Evolutionary conservation across 257 asterid species (phyloP).

Genomic region (Ilex aquifolium): DNA sequence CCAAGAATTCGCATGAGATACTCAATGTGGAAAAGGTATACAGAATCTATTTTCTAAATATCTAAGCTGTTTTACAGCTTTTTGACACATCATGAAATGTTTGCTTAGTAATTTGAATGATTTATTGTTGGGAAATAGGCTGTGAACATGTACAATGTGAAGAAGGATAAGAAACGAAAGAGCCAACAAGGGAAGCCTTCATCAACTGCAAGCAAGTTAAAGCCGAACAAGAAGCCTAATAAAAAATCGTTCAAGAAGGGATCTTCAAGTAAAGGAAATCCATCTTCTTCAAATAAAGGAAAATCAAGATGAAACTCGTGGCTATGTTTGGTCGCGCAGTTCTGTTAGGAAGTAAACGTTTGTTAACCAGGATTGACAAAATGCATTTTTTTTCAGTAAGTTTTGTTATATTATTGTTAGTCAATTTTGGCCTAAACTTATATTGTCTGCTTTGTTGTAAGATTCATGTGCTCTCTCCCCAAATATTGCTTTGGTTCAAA

Average conservation of each 20-base stretch:
- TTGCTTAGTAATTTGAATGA: too few species aligned
- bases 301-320: conserved; percentile 43
- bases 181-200: conserved; percentile 40
- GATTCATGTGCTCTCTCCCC: too few species aligned
- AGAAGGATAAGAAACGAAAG: conserved; percentile 62
- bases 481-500: too few species aligned
- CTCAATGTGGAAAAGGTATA: conserved; percentile 80
- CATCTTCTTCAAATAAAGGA: conserved; percentile 35
- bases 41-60: not conserved
- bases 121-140: conserved; percentile 44
- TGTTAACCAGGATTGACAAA: too few species aligned
- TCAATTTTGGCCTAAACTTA: too few species aligned
- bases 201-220: conserved; percentile 46
- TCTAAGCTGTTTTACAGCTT: too few species aligned
- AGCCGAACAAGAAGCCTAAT: conserved; percentile 50
- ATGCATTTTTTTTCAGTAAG: too few species aligned
- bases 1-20: conserved; percentile 73
- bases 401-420: too few species aligned
- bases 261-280: conserved; percentile 45
- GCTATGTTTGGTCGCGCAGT: too few species aligned
- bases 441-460: too few species aligned
- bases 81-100: too few species aligned
- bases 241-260: conserved; percentile 54
- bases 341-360: too few species aligned
- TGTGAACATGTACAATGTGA: conserved; percentile 83